Evolutionary conservation across 371 early-diverging fungal species (phyloP).

Genomic region (Nosema granulosis): DNA sequence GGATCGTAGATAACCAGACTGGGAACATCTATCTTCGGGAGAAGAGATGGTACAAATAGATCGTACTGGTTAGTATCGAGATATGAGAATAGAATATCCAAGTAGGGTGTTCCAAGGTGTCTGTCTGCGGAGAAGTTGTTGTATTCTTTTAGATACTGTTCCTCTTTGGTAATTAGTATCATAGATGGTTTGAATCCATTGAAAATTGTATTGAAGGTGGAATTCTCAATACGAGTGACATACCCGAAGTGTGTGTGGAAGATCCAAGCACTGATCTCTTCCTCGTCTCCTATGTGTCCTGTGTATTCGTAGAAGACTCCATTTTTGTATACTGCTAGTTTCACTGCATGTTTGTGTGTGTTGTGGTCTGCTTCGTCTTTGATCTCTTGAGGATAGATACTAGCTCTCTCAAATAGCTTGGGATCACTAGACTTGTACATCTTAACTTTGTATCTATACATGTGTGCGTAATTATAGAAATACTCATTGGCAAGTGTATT

Average conservation of each 20-base stretch:
- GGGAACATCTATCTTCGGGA: conserved; percentile 56
- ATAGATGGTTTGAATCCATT: conserved; percentile 68
- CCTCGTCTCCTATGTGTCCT: conserved; percentile 51
- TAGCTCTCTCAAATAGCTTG: conserved; percentile 54
- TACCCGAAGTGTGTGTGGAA: conserved; percentile 68
- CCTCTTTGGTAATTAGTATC: conserved; percentile 59
- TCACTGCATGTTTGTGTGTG: conserved; percentile 53
- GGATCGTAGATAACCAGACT: conserved; percentile 66
- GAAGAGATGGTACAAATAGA: conserved; percentile 61
- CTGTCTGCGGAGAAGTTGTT: conserved; percentile 60
- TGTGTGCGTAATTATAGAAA: conserved; percentile 66
- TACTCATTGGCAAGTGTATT: conserved; percentile 60
- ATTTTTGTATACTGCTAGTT: conserved; percentile 67
- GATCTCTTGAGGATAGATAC: conserved; percentile 39
- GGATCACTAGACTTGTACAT: conserved; percentile 66
- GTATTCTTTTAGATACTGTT: conserved; percentile 57
- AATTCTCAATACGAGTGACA: conserved; percentile 64
- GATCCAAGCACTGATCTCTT: conserved; percentile 67
- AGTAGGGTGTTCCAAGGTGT: conserved; percentile 65
- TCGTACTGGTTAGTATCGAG: conserved; percentile 65
- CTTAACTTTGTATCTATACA: conserved; percentile 65
- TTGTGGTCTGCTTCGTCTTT: neutral
- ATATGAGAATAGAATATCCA: conserved; percentile 62
- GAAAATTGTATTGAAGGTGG: conserved; percentile 68
- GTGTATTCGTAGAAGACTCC: conserved; percentile 63